These are phyloP conservation scores for Globisporangium nodosum DNA, from an alignment of 352 stramenopile species.

Conservation along the genomic window DNA sequence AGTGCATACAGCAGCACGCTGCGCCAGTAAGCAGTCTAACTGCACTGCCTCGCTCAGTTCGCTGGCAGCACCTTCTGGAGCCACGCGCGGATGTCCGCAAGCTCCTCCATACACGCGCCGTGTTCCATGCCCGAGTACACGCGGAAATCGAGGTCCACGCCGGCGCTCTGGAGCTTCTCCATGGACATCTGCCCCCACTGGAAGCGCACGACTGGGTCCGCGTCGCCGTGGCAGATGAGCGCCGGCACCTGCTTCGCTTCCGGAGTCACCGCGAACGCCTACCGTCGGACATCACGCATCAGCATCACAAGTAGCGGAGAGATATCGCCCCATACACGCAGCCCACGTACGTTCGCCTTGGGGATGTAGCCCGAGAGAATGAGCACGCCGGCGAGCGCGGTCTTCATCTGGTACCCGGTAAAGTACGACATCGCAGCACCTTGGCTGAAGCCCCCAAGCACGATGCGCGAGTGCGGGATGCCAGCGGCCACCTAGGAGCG, in stretches of 20 bases:
- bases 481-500: slow-evolving; percentile 25
- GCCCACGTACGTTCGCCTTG: slow-evolving; percentile 23
- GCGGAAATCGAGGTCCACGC: slow-evolving; percentile 60
- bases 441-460: slow-evolving; percentile 94
- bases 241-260: slow-evolving; percentile 60
- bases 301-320: too few relatives aligned
- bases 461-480: slow-evolving; percentile 87
- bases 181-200: slow-evolving; percentile 55
- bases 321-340: too few relatives aligned
- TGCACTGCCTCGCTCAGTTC: not conserved
- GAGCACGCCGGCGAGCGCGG: slow-evolving; percentile 56
- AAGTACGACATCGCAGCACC: slow-evolving; percentile 88
- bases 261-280: slow-evolving; percentile 36
- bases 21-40: too few relatives aligned
- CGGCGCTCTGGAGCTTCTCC: slow-evolving; percentile 43
- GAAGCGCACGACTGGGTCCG: slow-evolving; percentile 56
- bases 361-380: slow-evolving; percentile 74
- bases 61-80: slow-evolving; percentile 24
- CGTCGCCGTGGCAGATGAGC: slow-evolving; percentile 76
- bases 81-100: slow-evolving; percentile 61
- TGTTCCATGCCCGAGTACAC: slow-evolving; percentile 66
- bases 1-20: too few relatives aligned
- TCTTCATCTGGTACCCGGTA: slow-evolving; percentile 65
- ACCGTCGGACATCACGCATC: not conserved
- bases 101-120: slow-evolving; percentile 53